Conservation (phyloP, 2,329 filamentous ascomycete genomes). For the Elsinoe ampelina region DNA sequence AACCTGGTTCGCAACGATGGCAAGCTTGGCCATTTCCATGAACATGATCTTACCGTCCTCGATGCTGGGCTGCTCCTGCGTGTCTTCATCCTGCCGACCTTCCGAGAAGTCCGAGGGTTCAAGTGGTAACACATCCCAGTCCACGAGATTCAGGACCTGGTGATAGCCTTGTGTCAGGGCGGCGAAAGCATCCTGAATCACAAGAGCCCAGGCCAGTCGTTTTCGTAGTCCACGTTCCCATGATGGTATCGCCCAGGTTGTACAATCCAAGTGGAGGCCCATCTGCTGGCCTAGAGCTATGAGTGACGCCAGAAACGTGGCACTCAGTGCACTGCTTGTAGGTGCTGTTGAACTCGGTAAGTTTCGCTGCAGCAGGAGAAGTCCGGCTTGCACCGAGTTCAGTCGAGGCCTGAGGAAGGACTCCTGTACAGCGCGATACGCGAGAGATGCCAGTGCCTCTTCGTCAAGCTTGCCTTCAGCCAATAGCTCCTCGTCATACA, state of each 20-base stretch:
- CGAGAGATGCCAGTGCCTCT: slow-evolving; percentile 25
- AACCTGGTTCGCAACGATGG: slow-evolving; percentile 4
- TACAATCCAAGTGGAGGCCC: slow-evolving; percentile 28
- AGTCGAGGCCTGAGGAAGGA: slow-evolving; percentile 33
- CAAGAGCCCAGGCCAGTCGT: slow-evolving; percentile 24
- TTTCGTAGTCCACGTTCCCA: slow-evolving; percentile 25
- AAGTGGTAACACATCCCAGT: slow-evolving; percentile 22
- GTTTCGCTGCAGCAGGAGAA: slow-evolving; percentile 30
- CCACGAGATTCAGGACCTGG: slow-evolving; percentile 19
- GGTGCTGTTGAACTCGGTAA: slow-evolving; percentile 23
- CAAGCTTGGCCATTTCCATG: slow-evolving; percentile 23
- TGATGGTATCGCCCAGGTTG: slow-evolving; percentile 22
- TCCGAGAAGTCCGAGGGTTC: slow-evolving; percentile 26
- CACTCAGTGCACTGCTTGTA: slow-evolving; percentile 17
- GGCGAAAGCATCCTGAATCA: slow-evolving; percentile 25
- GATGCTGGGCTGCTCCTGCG: slow-evolving; percentile 23
- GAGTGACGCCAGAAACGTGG: slow-evolving; percentile 28
- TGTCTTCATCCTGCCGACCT: slow-evolving; percentile 19
- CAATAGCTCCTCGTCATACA: slow-evolving; percentile 47
- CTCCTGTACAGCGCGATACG: slow-evolving; percentile 21
- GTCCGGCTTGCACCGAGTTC: slow-evolving; percentile 32
- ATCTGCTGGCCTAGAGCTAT: slow-evolving; percentile 32
- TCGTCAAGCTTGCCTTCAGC: slow-evolving; percentile 35
- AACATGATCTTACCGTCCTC: slow-evolving; percentile 24
- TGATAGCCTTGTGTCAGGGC: slow-evolving; percentile 24